Percentiles rank a stretch among this genome's conserved stretches.
phyloP scores from a whole-genome alignment of 495 filamentous ascomycete genomes.

The Symbiotaphrina buchneri region DNA sequence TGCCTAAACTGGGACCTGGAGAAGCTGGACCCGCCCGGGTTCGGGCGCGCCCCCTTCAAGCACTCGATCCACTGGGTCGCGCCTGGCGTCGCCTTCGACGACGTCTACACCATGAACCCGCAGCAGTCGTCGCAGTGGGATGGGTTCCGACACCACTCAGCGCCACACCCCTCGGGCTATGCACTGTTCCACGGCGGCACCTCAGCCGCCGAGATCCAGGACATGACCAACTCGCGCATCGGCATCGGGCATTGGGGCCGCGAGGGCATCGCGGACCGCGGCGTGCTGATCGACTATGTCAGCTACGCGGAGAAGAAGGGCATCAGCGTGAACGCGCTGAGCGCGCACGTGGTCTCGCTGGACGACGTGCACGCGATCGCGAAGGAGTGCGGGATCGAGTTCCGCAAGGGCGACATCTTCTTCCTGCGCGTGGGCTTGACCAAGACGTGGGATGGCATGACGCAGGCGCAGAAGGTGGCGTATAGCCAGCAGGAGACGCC shows the following conservation, averaged over 20 bases:
- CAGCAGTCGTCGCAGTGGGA: slow-evolving; percentile 65
- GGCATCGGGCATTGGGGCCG: slow-evolving; percentile 25
- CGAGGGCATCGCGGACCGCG: slow-evolving; percentile 30
- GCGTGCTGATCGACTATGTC: slow-evolving; percentile 33
- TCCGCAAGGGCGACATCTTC: too few species aligned
- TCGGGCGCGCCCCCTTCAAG: slow-evolving; percentile 29
- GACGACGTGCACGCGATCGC: too few species aligned
- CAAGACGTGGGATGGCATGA: too few species aligned
- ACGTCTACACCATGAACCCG: slow-evolving; percentile 52
- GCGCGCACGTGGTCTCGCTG: too few species aligned
- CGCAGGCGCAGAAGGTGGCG: too few species aligned
- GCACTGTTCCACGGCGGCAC: too few species aligned
- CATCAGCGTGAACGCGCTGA: slow-evolving; percentile 11
- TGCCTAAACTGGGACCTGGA: slow-evolving; percentile 28
- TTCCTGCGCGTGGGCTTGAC: too few species aligned
- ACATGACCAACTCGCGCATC: slow-evolving; percentile 23
- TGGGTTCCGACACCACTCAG: slow-evolving; percentile 51
- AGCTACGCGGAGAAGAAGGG: slow-evolving; percentile 21
- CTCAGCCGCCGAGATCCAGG: slow-evolving; percentile 25
- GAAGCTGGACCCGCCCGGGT: slow-evolving; percentile 27
- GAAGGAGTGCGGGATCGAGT: too few species aligned
- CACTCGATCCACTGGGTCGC: slow-evolving; percentile 29
- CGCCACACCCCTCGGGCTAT: too few species aligned
- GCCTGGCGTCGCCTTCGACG: slow-evolving; percentile 32
- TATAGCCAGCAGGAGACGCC: too few species aligned